A percentile compares a stretch with the other conserved stretches of the same genome.
phyloP scores from a whole-genome alignment of 164 flowering plant species.

The Stephania yunnanensis region DNA sequence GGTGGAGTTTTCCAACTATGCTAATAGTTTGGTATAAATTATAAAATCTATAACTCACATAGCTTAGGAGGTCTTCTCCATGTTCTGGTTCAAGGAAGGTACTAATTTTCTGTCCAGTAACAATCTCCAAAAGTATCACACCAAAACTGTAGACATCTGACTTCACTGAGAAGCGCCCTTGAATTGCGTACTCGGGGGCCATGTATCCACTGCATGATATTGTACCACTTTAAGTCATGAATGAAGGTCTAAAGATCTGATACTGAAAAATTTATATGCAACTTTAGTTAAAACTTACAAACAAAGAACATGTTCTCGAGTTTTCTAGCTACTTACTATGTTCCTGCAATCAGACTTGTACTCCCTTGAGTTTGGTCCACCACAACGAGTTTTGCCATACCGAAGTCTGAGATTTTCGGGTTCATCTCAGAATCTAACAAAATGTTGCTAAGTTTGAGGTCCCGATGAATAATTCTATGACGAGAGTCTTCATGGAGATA shows the following conservation, averaged over 20 bases:
- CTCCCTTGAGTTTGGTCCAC: constrained; percentile 29
- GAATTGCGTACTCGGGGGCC: constrained; percentile 6
- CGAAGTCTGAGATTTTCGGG: constrained; percentile 40
- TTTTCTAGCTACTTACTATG: constrained; percentile 33
- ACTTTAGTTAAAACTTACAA: not conserved
- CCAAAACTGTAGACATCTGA: constrained; percentile 10
- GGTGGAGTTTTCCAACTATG: too few species aligned
- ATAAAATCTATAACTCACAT: not conserved
- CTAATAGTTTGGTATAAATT: too few species aligned
- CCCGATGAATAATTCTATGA: constrained; percentile 1
- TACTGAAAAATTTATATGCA: not conserved
- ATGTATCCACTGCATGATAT: constrained; percentile 11
- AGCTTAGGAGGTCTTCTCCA: not conserved
- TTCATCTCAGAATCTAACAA: constrained; percentile 1
- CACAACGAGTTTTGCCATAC: constrained; percentile 34
- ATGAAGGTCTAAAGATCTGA: not conserved
- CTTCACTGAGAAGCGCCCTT: constrained; percentile 7
- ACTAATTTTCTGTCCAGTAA: constrained; percentile 1
- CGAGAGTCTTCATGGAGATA: not conserved
- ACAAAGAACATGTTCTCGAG: not conserved
- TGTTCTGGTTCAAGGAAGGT: not conserved
- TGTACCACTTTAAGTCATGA: not conserved
- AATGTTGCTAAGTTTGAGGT: not conserved
- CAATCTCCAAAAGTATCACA: constrained; percentile 1
- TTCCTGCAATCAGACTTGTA: constrained; percentile 33